These are phyloP conservation scores for Chalciporus sp. DNA, from an alignment of 1,284 basidiomycete species.

Conservation along the genomic window DNA sequence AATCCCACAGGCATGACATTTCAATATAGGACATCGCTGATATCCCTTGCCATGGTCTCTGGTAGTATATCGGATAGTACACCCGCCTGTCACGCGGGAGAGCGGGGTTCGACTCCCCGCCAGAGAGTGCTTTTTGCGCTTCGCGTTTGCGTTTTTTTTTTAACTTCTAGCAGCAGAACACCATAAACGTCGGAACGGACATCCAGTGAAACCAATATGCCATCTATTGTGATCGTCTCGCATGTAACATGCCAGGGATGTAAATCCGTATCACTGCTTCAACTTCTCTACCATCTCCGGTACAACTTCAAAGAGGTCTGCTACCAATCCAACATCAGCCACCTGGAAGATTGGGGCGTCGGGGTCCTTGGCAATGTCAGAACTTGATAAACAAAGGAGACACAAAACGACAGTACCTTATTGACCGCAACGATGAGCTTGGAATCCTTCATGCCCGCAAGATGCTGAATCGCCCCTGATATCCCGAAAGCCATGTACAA, in stretches of 20 bases:
- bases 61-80: constrained; percentile 50
- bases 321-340: constrained; percentile 94
- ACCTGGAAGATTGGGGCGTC: constrained; percentile 99
- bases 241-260: not conserved
- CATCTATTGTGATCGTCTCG: not conserved
- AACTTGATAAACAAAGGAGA: not conserved
- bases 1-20: not conserved
- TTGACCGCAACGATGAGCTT: constrained; percentile 99
- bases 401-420: constrained; percentile 59
- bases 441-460: constrained; percentile 99
- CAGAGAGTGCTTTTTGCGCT: constrained; percentile 38
- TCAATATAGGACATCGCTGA: not conserved
- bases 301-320: constrained; percentile 86
- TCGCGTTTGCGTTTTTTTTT: too few relatives aligned
- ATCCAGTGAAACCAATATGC: not conserved
- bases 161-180: too few relatives aligned
- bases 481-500: constrained; percentile 97
- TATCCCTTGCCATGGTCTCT: constrained; percentile 28
- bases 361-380: constrained; percentile 66
- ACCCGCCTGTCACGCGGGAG: constrained; percentile 47
- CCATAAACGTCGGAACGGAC: not conserved
- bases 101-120: constrained; percentile 49
- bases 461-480: constrained; percentile 95
- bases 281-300: constrained; percentile 88
- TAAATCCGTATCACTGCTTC: constrained; percentile 46